These are phyloP conservation scores for Eucalyptus pauciflora DNA, from an alignment of 345 rosid genomes.

Conservation along the genomic window DNA sequence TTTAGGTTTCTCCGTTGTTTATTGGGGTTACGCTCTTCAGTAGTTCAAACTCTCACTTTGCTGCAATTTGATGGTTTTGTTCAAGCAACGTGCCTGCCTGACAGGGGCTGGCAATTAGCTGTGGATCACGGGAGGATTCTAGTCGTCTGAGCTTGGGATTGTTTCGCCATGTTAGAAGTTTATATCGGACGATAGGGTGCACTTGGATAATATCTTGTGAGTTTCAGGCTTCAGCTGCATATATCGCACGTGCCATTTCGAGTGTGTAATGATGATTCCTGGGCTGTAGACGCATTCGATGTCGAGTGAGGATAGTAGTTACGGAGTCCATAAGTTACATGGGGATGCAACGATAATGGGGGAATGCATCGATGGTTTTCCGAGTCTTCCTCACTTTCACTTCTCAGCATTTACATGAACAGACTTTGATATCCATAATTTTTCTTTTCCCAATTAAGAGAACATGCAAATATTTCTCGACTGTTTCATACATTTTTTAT, in stretches of 20 bases:
- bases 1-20: neutral
- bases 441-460: neutral
- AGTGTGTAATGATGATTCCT: neutral
- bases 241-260: neutral
- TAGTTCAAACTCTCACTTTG: neutral
- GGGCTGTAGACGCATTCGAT: neutral
- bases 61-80: neutral
- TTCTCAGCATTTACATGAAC: neutral
- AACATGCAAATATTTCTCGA: neutral
- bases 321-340: neutral
- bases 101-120: neutral
- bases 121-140: neutral
- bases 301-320: neutral
- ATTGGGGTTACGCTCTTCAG: neutral
- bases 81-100: neutral
- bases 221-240: neutral
- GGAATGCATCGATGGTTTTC: neutral
- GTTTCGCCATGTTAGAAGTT: neutral
- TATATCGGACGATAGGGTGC: neutral
- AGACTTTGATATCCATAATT: neutral
- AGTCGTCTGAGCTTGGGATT: neutral
- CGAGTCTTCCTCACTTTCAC: neutral
- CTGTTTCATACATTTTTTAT: neutral
- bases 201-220: neutral
- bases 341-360: neutral